phyloP scores from a whole-genome alignment of 768 basidiomycete genomes.

The Krasilnikovozyma curviuscula region DNA sequence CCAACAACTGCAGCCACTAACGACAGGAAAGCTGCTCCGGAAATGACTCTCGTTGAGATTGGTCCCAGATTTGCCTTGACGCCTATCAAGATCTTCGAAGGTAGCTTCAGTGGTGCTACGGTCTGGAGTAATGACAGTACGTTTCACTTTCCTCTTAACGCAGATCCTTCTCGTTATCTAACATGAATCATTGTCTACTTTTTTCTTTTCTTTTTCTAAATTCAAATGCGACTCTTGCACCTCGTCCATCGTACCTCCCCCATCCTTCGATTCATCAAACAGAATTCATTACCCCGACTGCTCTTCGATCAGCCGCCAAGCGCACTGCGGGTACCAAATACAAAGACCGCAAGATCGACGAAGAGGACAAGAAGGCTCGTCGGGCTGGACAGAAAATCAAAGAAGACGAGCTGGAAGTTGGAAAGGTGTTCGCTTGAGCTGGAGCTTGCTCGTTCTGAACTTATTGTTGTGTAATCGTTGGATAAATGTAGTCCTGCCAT shows the following conservation, averaged over 20 bases:
- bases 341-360: slow-evolving; percentile 55
- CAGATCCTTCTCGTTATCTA: not conserved
- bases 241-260: not conserved
- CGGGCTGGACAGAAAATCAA: slow-evolving; percentile 43
- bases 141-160: slow-evolving; percentile 16
- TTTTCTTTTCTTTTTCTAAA: not conserved
- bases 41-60: no score
- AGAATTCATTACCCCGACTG: slow-evolving; percentile 87
- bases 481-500: no score
- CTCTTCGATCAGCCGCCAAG: slow-evolving; percentile 48
- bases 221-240: not conserved
- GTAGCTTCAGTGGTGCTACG: slow-evolving; percentile 83
- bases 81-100: slow-evolving; percentile 95
- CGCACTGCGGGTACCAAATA: slow-evolving; percentile 65
- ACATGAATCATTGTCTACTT: not conserved
- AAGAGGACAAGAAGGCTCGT: slow-evolving; percentile 45
- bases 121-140: slow-evolving; percentile 87
- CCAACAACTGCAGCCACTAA: no score
- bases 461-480: no score
- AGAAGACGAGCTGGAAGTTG: slow-evolving; percentile 63
- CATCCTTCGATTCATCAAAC: not conserved
- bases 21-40: no score
- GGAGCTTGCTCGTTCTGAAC: no score
- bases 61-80: slow-evolving; percentile 93
- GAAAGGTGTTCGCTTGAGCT: slow-evolving; percentile 85